These are phyloP conservation scores for Nidula niveotomentosa DNA, from an alignment of 1,284 basidiomycete genomes.

Conservation along the genomic window DNA sequence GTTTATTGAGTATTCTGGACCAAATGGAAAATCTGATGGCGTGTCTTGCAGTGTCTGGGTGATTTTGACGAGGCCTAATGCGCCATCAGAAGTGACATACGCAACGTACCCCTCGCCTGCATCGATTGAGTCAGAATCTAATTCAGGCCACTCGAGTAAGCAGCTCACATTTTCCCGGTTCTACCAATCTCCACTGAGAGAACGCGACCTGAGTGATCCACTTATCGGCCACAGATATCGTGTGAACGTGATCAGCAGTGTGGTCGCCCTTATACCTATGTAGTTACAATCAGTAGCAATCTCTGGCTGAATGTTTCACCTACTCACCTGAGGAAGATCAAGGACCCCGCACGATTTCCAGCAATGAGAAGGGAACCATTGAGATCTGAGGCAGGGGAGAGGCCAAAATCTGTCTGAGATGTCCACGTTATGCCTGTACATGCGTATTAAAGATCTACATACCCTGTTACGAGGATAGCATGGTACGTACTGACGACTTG, in stretches of 20 bases:
- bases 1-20: conserved; percentile 30
- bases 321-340: conserved; percentile 58
- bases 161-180: conserved; percentile 39
- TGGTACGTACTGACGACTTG: conserved; percentile 42
- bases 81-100: conserved; percentile 59
- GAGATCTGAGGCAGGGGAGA: conserved; percentile 53
- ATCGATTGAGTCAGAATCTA: not conserved
- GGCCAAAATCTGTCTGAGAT: conserved; percentile 50
- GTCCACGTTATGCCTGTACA: conserved; percentile 67
- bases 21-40: conserved; percentile 22
- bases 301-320: not conserved
- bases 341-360: conserved; percentile 61
- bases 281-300: not conserved
- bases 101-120: conserved; percentile 57
- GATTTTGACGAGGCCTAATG: conserved; percentile 52
- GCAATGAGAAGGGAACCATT: conserved; percentile 75
- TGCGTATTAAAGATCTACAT: too few species aligned
- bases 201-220: conserved; percentile 66
- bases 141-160: not conserved
- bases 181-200: conserved; percentile 44
- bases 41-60: conserved; percentile 40
- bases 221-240: conserved; percentile 32
- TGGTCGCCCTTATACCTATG: conserved; percentile 22
- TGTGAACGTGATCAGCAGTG: conserved; percentile 27
- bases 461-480: not conserved